Percentiles rank a stretch among this genome's conserved stretches.
phyloP scores from a whole-genome alignment of 106 monocot genomes.

The Acanthochlamys bracteata region DNA sequence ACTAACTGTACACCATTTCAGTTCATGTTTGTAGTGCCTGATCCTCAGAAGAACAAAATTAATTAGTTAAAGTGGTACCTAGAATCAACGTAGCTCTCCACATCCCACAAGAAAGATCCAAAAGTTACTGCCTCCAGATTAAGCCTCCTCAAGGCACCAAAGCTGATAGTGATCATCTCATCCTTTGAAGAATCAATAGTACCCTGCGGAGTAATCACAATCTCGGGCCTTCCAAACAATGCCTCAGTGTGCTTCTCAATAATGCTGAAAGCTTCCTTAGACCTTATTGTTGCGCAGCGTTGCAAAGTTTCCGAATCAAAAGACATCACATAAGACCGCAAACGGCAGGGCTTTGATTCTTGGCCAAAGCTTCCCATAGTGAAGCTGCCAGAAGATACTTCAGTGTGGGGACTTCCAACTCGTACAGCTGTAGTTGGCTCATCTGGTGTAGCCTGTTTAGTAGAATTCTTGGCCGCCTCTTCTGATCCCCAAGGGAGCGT shows the following conservation, averaged over 20 bases:
- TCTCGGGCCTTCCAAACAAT: conserved; percentile 69
- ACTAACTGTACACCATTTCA: neutral
- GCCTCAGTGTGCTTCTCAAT: conserved; percentile 86
- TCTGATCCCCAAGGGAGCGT: conserved; percentile 63
- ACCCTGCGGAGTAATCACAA: conserved; percentile 41
- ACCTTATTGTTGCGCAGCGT: conserved; percentile 62
- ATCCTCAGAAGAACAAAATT: neutral
- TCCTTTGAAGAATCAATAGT: conserved; percentile 66
- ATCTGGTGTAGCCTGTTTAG: conserved; percentile 26
- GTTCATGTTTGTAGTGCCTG: neutral
- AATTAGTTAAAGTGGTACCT: conserved; percentile 70
- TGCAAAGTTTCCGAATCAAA: conserved; percentile 73
- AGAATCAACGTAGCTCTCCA: conserved; percentile 80
- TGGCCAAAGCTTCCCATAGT: conserved; percentile 18
- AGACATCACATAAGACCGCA: conserved; percentile 70
- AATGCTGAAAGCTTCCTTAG: conserved; percentile 67
- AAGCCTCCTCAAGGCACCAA: conserved; percentile 58
- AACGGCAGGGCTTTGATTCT: conserved; percentile 25
- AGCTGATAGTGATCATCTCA: conserved; percentile 64
- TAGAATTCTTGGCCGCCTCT: conserved; percentile 19
- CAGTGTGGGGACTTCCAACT: conserved; percentile 25
- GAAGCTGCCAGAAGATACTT: conserved; percentile 22
- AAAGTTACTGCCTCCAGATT: conserved; percentile 86
- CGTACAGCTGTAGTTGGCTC: conserved; percentile 21
- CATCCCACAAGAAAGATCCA: conserved; percentile 91